phyloP scores from a whole-genome alignment of 2,329 filamentous ascomycete genomes.

The Xylaria sp. region DNA sequence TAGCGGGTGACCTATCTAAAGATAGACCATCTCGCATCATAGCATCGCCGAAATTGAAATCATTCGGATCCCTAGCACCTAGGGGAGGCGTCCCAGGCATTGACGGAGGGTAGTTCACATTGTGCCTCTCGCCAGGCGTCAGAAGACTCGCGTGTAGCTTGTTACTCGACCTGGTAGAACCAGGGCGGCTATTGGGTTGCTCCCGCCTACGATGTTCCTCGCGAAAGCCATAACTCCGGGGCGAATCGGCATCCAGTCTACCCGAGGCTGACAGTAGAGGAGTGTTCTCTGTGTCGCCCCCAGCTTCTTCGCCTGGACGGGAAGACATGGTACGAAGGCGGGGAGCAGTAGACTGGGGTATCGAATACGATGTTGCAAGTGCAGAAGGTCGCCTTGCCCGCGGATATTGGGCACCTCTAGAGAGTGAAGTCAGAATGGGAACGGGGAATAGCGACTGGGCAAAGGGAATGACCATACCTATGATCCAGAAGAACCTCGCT shows the following conservation, averaged over 20 bases:
- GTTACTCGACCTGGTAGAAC: slow-evolving; percentile 57
- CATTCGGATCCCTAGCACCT: slow-evolving; percentile 53
- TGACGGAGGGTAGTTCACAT: slow-evolving; percentile 73
- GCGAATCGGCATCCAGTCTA: slow-evolving; percentile 42
- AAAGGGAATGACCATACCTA: slow-evolving; percentile 47
- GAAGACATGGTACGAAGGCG: slow-evolving; percentile 30
- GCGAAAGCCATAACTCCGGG: slow-evolving; percentile 50
- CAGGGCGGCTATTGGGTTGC: slow-evolving; percentile 48
- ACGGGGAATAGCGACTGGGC: neutral
- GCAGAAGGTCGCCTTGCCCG: slow-evolving; percentile 67
- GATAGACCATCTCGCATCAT: slow-evolving; percentile 72
- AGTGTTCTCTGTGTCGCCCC: slow-evolving; percentile 60
- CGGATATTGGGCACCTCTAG: slow-evolving; percentile 47
- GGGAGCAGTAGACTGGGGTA: slow-evolving; percentile 33
- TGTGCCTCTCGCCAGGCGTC: slow-evolving; percentile 55
- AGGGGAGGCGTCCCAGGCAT: slow-evolving; percentile 66
- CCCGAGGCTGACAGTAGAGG: slow-evolving; percentile 58
- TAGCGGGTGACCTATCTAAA: slow-evolving; percentile 34
- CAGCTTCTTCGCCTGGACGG: slow-evolving; percentile 34
- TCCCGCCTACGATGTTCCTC: slow-evolving; percentile 45
- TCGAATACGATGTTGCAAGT: slow-evolving; percentile 39
- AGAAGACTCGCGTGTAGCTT: slow-evolving; percentile 44
- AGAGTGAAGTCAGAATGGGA: neutral
- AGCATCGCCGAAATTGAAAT: slow-evolving; percentile 69
- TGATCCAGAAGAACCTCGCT: slow-evolving; percentile 90